Evolutionary conservation across 2,329 filamentous ascomycete genomes (phyloP).

Genomic region (Zymoseptoria brevis): DNA sequence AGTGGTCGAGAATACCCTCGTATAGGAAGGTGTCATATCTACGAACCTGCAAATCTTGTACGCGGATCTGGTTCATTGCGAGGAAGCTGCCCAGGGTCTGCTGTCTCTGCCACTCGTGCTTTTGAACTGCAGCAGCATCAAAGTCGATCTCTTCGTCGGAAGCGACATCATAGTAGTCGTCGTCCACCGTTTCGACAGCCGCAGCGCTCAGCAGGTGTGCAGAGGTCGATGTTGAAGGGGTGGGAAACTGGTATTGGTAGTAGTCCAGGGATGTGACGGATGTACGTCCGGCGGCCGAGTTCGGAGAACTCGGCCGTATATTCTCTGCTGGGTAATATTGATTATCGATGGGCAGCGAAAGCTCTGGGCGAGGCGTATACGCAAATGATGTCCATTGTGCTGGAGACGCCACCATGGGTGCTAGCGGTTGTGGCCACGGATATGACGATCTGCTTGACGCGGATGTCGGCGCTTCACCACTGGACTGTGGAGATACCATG

Average conservation of each 20-base stretch:
- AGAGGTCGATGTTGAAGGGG: slow-evolving; percentile 10
- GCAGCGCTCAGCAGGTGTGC: slow-evolving; percentile 30
- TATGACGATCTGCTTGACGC: slow-evolving; percentile 4
- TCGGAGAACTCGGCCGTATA: neutral
- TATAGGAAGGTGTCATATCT: slow-evolving; percentile 42
- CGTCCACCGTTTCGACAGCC: slow-evolving; percentile 40
- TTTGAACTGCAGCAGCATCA: slow-evolving; percentile 12
- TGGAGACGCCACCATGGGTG: slow-evolving; percentile 1
- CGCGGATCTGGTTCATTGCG: slow-evolving; percentile 22
- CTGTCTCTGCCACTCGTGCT: slow-evolving; percentile 14
- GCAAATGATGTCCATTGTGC: slow-evolving; percentile 11
- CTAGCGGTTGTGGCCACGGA: slow-evolving; percentile 6
- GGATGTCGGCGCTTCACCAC: slow-evolving; percentile 2
- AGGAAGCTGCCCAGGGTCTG: slow-evolving; percentile 22
- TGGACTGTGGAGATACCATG: neutral
- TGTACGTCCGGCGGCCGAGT: neutral
- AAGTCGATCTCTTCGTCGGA: slow-evolving; percentile 40
- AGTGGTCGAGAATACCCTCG: slow-evolving; percentile 38
- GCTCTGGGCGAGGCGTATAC: slow-evolving; percentile 18
- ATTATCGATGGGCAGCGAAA: slow-evolving; percentile 15
- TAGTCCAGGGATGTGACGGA: slow-evolving; percentile 14
- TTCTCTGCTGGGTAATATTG: neutral
- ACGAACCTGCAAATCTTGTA: slow-evolving; percentile 25
- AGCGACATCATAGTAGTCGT: slow-evolving; percentile 44
- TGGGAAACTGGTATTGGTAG: slow-evolving; percentile 21